Evolutionary conservation across 768 basidiomycete species (phyloP), one percentile per base, ranked within the genome.

Genomic region (Boletus vinaceobasis): DNA sequence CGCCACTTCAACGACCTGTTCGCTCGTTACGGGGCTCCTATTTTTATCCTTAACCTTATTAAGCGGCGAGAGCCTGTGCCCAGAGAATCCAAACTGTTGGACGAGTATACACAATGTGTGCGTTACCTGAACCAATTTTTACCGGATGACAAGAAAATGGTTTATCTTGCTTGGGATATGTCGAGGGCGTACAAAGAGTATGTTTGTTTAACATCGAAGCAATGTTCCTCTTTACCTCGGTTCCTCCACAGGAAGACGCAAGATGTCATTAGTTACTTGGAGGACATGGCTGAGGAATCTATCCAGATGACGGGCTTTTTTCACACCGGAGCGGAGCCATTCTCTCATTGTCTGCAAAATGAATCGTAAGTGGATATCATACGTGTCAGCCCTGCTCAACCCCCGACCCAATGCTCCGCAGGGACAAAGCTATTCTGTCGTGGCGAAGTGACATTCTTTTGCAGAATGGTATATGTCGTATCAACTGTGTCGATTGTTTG

Each of bases 151-250:
- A 88, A 90, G 73, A 86, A 86, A 74, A 92, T 99, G 84, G 78
- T 86, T 14, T 97, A 98, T 66, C 83, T 91, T 40, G 85, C 93
- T 14, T 99, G 93, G 91, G 97, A 99, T 69, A 97, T 98, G 90
- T 87, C 88, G 5, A 80, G 89, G 38, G 93, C 95, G 2, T 92
- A 94, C 60, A 97, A 97, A 69, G 90, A 93, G 94, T 92, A 62
- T n/a, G 79, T 57, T 29, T 4, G 65, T 67, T 37, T 33, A 19
- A 21, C 8, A 10, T 48, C 7, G 19, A 35, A 1, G 4, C 1
- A 11, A 27, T 10, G 2, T 14, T 32, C 23, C 29, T 39, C 29
- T 29, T 54, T 17, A 40, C 54, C 14, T 23, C 23, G 37, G 9
- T 26, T 43, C 31, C 37, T 26, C 47, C 10, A 15, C 57, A 96